These are phyloP conservation scores for Sporothrix variecibatus DNA, from an alignment of 2,329 filamentous ascomycete genomes.

Conservation along the genomic window DNA sequence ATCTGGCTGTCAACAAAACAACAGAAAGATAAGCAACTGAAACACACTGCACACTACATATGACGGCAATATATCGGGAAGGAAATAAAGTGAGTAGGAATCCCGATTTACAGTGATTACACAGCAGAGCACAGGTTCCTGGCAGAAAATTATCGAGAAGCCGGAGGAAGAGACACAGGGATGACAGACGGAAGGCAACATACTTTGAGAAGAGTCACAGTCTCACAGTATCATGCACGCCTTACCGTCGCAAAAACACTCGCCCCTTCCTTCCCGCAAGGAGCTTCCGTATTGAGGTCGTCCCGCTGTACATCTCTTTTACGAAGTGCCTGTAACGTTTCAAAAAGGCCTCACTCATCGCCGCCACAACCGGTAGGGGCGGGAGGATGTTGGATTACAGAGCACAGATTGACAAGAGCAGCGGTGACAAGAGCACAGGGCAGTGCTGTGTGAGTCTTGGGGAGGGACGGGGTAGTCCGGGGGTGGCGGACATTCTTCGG, in stretches of 20 bases:
- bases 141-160: not conserved
- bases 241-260: not conserved
- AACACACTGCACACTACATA: not conserved
- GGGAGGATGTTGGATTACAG: not conserved
- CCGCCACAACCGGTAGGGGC: not conserved
- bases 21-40: not conserved
- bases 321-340: constrained; percentile 4
- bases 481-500: not conserved
- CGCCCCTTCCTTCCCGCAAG: not conserved
- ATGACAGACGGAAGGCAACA: not conserved
- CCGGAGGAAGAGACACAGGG: too few relatives aligned
- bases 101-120: not conserved
- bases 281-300: not conserved
- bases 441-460: not conserved
- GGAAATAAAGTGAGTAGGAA: not conserved
- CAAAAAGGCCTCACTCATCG: constrained; percentile 3
- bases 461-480: not conserved
- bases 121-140: not conserved
- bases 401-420: not conserved
- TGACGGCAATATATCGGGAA: constrained; percentile 9
- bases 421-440: not conserved
- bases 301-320: not conserved
- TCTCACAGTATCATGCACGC: too few relatives aligned
- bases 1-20: not conserved
- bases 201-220: not conserved